Base-by-base conservation (phyloP, 352 stramenopile genomes). In the Phytophthora pinifolia region DNA sequence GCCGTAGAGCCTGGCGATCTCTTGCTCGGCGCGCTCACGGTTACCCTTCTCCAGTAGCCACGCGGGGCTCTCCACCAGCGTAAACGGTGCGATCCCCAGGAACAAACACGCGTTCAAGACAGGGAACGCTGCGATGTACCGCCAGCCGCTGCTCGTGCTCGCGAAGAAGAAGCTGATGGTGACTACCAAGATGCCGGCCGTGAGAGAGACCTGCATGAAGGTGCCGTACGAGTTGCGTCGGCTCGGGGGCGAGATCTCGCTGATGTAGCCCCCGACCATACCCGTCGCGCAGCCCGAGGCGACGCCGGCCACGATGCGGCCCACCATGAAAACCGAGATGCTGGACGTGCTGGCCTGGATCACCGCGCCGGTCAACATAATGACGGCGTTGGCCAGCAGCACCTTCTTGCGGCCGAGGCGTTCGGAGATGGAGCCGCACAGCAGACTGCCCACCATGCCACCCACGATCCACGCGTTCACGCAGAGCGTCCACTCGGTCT, bases 391-490 rank as follows among this genome's bases (percentile, higher is more conserved):
- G 36, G 10, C 47, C 18, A 69, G 43, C 33, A 83, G 42, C 6
- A 72, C 61, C 13, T 58, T 73, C 46, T 73, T 76, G 42, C 72
- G 77, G 9, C 77, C 74, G 22, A 62, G 76, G 7, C 36, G 34
- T 42, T 86, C 71, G 1, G 70, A 65, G 29, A 79, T 49, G 5
- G 36, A 37, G 0, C 69, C 67, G 31, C 63, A 75, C 3, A 42
- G 43, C 10, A 88, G 65, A 32, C 62, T 60, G 6, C 78, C 76
- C 43, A 85, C 41, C 65, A 83, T 83, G 12, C 71, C 79, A 9
- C 74, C 76, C 27, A 83, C 51, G 50, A 87, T 74, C 76, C 76
- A 87, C 7, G 63, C 63, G 50, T 80, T 81, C 15, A 86, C 67
- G 6, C 67, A 62, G 25, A 68, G 66, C 3, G 62, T 79, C 79